phyloP scores from a whole-genome alignment of 148 eudicot species.

The Dysphania ambrosioides region DNA sequence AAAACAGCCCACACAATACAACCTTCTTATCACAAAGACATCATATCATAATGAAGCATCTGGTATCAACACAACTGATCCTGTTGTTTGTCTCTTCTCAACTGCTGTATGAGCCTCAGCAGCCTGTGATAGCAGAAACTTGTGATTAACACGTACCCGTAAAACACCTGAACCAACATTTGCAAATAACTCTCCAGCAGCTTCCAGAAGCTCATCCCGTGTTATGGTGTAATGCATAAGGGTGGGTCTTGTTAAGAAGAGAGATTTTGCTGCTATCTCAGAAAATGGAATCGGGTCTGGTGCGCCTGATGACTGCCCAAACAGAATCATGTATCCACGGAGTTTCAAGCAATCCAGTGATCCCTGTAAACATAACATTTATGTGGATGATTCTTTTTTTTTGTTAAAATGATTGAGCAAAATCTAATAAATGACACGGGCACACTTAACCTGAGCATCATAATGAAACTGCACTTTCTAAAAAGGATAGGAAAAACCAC shows the following conservation, averaged over 20 bases:
- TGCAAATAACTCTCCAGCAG: slow-evolving; percentile 66
- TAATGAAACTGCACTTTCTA: not conserved
- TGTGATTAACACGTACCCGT: slow-evolving; percentile 68
- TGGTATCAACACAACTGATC: slow-evolving; percentile 81
- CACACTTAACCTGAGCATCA: not conserved
- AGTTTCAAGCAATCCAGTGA: slow-evolving; percentile 72
- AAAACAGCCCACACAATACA: not conserved
- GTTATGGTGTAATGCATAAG: slow-evolving; percentile 52
- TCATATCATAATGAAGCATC: slow-evolving; percentile 26
- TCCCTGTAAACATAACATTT: slow-evolving; percentile 42
- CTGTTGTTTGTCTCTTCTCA: slow-evolving; percentile 63
- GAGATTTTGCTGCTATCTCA: slow-evolving; percentile 59
- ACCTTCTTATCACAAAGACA: not conserved
- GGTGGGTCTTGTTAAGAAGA: slow-evolving; percentile 63
- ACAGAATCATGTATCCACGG: slow-evolving; percentile 70
- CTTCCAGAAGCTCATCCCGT: slow-evolving; percentile 64
- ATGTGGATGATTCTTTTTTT: not conserved
- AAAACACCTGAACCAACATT: slow-evolving; percentile 54
- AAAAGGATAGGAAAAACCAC: not conserved
- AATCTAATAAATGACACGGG: not conserved
- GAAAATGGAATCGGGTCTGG: slow-evolving; percentile 69
- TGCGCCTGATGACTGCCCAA: slow-evolving; percentile 71
- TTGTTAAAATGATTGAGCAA: not conserved
- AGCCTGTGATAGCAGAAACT: slow-evolving; percentile 70
- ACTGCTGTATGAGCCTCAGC: slow-evolving; percentile 83